A percentile compares a stretch with the other conserved stretches of the same genome.
phyloP scores from a whole-genome alignment of 768 basidiomycete species.

The Mycena latifolia region DNA sequence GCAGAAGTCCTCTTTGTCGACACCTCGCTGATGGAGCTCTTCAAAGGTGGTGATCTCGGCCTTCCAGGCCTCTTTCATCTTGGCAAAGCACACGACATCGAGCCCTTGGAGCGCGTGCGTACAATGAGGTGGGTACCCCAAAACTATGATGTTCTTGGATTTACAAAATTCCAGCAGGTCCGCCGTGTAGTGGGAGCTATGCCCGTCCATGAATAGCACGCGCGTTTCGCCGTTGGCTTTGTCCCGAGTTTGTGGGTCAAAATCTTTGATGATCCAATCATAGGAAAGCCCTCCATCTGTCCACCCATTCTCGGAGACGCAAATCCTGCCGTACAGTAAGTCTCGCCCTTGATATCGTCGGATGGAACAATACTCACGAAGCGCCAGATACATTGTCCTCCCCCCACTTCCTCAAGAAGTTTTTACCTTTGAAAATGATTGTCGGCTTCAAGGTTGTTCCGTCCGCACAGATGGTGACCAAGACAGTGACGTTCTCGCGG shows the following conservation, averaged over 20 bases:
- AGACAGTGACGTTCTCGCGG: slow-evolving; percentile 49
- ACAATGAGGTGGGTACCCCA: too few relatives aligned
- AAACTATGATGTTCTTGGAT: too few relatives aligned
- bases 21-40: slow-evolving; percentile 27
- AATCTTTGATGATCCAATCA: slow-evolving; percentile 34
- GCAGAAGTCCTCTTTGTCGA: slow-evolving; percentile 47
- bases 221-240: slow-evolving; percentile 48
- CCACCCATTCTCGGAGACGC: slow-evolving; percentile 46
- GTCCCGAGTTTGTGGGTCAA: slow-evolving; percentile 46
- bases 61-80: slow-evolving; percentile 44
- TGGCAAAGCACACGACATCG: not conserved
- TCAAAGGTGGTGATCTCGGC: slow-evolving; percentile 42
- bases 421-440: slow-evolving; percentile 55
- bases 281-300: slow-evolving; percentile 36
- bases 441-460: slow-evolving; percentile 46
- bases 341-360: too few relatives aligned
- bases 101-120: too few relatives aligned
- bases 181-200: slow-evolving; percentile 32
- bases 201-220: slow-evolving; percentile 54
- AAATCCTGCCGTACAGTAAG: too few relatives aligned
- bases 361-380: too few relatives aligned
- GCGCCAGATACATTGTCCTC: too few relatives aligned
- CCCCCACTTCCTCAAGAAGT: slow-evolving; percentile 45
- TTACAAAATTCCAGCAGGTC: not conserved
- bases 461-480: slow-evolving; percentile 57